Evolutionary conservation across 2,329 filamentous ascomycete species (phyloP).

Genomic region (Chaetomium olivaceum): DNA sequence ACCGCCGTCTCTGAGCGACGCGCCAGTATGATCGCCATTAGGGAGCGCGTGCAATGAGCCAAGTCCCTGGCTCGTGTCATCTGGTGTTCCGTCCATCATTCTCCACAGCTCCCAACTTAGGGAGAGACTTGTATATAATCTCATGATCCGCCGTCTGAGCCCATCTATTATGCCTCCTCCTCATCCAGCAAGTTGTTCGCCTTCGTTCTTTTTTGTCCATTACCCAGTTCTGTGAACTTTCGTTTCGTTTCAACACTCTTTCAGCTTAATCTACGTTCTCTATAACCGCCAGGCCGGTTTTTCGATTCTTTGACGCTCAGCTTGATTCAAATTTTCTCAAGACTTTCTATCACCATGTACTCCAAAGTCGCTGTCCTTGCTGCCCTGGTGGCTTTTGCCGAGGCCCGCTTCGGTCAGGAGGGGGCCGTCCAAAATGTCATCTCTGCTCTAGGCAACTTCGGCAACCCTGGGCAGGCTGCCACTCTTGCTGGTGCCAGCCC

Average conservation of each 20-base stretch:
- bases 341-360: constrained; percentile 30
- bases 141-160: constrained; percentile 14
- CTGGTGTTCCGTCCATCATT: constrained; percentile 23
- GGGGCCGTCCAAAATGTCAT: constrained; percentile 58
- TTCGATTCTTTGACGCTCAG: constrained; percentile 24
- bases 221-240: constrained; percentile 37
- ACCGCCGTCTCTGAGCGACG: constrained; percentile 21
- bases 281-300: constrained; percentile 21
- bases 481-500: constrained; percentile 65
- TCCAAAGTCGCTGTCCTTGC: constrained; percentile 30
- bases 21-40: constrained; percentile 34
- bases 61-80: constrained; percentile 24
- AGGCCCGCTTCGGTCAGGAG: constrained; percentile 66
- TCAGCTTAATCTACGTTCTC: constrained; percentile 19
- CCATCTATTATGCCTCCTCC: constrained; percentile 5
- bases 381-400: constrained; percentile 46
- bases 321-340: constrained; percentile 1
- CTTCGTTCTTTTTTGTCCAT: constrained; percentile 26
- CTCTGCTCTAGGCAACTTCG: constrained; percentile 53
- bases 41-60: constrained; percentile 27
- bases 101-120: background rate
- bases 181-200: constrained; percentile 29
- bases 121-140: constrained; percentile 30
- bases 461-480: constrained; percentile 59
- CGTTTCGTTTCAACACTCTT: constrained; percentile 33